phyloP scores from a whole-genome alignment of 129 eudicot species.

The Chrysanthemum makinoi region DNA sequence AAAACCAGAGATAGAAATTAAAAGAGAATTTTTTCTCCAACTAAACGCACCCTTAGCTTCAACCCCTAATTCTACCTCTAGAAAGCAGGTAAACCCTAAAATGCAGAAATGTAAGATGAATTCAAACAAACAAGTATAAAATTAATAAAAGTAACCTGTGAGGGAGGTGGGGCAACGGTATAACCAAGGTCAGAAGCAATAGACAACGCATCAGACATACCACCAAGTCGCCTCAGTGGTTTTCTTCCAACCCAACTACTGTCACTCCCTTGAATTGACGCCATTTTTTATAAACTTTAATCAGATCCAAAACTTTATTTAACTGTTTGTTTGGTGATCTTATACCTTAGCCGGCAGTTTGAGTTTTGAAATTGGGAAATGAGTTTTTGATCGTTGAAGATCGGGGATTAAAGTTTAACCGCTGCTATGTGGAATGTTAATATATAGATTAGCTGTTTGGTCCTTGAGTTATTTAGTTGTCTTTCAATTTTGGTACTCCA shows the following conservation, averaged over 20 bases:
- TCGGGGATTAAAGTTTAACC: constrained; percentile 8
- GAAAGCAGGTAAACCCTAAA: constrained; percentile 16
- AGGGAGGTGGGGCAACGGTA: constrained; percentile 64
- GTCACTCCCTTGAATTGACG: constrained; percentile 71
- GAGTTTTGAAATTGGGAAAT: constrained; percentile 21
- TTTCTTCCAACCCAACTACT: constrained; percentile 84
- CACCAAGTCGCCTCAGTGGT: constrained; percentile 85
- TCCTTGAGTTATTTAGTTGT: constrained; percentile 3
- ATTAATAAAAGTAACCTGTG: constrained; percentile 47
- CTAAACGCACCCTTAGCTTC: too few relatives aligned
- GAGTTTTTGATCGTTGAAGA: constrained; percentile 20
- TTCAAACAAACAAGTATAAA: not conserved
- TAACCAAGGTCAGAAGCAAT: constrained; percentile 90
- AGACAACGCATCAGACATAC: constrained; percentile 99
- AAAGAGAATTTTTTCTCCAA: too few relatives aligned
- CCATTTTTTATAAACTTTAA: constrained; percentile 11
- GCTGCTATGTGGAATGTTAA: not conserved
- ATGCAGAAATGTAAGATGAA: constrained; percentile 11
- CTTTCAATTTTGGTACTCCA: constrained; percentile 18
- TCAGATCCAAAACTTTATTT: not conserved
- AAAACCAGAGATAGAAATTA: too few relatives aligned
- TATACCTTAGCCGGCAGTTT: constrained; percentile 21
- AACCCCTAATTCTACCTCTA: too few relatives aligned
- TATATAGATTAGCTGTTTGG: not conserved
- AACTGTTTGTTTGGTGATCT: constrained; percentile 17